Evolutionary conservation across 768 basidiomycete genomes (phyloP).

Genomic region (Nidularia pulvinata): DNA sequence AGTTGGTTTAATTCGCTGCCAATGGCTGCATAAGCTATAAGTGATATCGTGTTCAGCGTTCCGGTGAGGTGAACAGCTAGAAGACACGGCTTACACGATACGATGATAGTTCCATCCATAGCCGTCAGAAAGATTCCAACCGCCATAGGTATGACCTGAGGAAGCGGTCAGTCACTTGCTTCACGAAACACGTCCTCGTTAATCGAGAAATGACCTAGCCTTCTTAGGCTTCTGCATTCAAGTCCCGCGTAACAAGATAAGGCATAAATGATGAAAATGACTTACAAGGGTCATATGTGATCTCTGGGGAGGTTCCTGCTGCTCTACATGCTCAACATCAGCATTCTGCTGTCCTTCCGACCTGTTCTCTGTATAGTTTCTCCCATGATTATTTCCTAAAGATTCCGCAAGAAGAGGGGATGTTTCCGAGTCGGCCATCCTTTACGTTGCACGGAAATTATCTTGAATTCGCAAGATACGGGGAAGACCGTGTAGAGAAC

Average conservation of each 20-base stretch:
- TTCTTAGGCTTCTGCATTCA: neutral
- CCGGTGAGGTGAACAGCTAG: neutral
- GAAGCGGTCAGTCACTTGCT: neutral
- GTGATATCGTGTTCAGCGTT: neutral
- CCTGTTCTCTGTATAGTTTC: neutral
- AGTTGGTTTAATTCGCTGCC: conserved; percentile 61
- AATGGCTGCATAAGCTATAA: conserved; percentile 48
- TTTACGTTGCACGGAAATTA: neutral
- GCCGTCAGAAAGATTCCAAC: conserved; percentile 46
- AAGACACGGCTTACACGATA: conserved; percentile 29
- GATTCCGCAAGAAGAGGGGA: neutral
- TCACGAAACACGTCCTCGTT: neutral
- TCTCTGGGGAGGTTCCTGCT: neutral
- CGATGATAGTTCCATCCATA: conserved; percentile 49
- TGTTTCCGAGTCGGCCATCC: neutral
- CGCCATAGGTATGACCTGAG: conserved; percentile 44
- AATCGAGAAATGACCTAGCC: neutral
- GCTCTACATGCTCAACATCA: neutral
- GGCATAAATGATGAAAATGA: neutral
- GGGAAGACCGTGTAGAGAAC: too few species aligned
- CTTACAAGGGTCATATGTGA: conserved; percentile 1
- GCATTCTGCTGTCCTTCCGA: neutral
- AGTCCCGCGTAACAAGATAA: neutral
- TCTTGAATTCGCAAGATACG: too few species aligned
- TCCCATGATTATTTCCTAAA: neutral